A percentile compares a stretch with the other conserved stretches of the same genome.
These are phyloP conservation scores for Trametes meyenii DNA, from an alignment of 768 basidiomycete genomes.

Conservation along the genomic window DNA sequence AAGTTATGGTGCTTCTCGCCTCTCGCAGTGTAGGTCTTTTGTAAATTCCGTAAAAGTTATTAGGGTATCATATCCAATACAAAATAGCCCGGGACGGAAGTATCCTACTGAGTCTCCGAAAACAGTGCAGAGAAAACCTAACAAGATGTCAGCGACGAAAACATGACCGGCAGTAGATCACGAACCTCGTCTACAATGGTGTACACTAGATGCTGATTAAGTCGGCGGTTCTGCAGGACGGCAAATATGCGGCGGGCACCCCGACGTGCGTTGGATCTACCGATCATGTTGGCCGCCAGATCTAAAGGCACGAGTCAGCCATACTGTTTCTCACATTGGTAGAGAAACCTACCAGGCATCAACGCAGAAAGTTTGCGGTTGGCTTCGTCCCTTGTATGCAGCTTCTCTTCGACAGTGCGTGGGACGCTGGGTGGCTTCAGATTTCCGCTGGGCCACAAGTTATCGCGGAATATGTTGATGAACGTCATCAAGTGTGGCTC, in stretches of 20 bases:
- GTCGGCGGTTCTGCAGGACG: constrained; percentile 89
- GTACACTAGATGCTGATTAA: constrained; percentile 92
- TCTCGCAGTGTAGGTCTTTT: too few relatives aligned
- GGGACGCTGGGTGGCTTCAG: constrained; percentile 59
- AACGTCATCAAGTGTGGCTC: constrained; percentile 71
- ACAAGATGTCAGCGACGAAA: not conserved
- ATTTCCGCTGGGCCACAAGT: constrained; percentile 85
- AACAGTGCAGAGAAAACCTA: constrained; percentile 65
- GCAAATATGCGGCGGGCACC: constrained; percentile 93
- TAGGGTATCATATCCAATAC: not conserved
- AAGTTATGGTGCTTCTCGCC: too few relatives aligned
- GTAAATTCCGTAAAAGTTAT: not conserved
- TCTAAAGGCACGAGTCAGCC: constrained; percentile 43
- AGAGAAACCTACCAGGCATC: constrained; percentile 70
- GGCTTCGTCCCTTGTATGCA: constrained; percentile 81
- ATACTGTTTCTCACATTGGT: too few relatives aligned
- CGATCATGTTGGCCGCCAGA: constrained; percentile 96
- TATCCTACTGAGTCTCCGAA: constrained; percentile 45
- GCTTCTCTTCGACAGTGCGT: constrained; percentile 82
- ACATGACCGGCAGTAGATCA: not conserved
- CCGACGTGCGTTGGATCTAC: constrained; percentile 91
- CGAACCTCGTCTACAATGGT: constrained; percentile 86
- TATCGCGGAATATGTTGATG: constrained; percentile 68
- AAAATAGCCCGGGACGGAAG: not conserved
- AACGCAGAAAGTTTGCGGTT: constrained; percentile 88